Percentiles rank a stretch among this genome's conserved stretches.
These are phyloP conservation scores for Cucumis melo DNA, from an alignment of 306 rosid species.

Conservation along the genomic window DNA sequence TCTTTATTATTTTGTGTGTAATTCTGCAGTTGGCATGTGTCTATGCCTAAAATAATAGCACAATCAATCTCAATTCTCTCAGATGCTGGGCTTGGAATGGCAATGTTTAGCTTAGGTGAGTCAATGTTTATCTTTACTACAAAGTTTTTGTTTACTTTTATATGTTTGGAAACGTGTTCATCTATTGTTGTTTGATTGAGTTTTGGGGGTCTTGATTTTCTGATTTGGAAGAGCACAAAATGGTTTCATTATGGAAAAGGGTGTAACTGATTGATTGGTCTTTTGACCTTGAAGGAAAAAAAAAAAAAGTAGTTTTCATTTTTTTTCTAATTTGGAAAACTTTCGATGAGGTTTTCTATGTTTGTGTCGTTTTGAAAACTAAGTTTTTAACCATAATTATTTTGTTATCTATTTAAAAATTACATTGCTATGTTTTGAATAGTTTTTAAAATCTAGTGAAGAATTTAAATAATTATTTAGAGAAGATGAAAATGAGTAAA, in stretches of 20 bases:
- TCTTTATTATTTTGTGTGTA: not conserved
- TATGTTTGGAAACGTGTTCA: not conserved
- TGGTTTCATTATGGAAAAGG: not conserved
- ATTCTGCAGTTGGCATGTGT: slow-evolving; percentile 9
- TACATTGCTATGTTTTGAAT: too few relatives aligned
- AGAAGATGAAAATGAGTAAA: too few relatives aligned
- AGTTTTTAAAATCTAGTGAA: too few relatives aligned
- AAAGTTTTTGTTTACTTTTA: not conserved
- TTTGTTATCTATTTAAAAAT: too few relatives aligned
- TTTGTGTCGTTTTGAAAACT: too few relatives aligned
- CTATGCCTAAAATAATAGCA: slow-evolving; percentile 10
- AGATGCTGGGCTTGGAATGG: slow-evolving; percentile 18
- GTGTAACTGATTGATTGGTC: not conserved
- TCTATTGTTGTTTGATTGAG: not conserved
- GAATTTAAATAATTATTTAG: too few relatives aligned
- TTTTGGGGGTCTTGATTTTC: not conserved
- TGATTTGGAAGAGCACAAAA: not conserved
- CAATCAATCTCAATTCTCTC: slow-evolving; percentile 13
- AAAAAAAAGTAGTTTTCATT: not conserved
- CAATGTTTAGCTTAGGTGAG: slow-evolving; percentile 17
- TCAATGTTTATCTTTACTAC: not conserved
- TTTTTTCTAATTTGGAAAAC: too few relatives aligned
- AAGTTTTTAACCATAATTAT: too few relatives aligned
- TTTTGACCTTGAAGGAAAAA: not conserved
- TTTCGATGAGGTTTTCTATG: too few relatives aligned